Conservation (phyloP, 257 asterid species). For the Solanum acaule region DNA sequence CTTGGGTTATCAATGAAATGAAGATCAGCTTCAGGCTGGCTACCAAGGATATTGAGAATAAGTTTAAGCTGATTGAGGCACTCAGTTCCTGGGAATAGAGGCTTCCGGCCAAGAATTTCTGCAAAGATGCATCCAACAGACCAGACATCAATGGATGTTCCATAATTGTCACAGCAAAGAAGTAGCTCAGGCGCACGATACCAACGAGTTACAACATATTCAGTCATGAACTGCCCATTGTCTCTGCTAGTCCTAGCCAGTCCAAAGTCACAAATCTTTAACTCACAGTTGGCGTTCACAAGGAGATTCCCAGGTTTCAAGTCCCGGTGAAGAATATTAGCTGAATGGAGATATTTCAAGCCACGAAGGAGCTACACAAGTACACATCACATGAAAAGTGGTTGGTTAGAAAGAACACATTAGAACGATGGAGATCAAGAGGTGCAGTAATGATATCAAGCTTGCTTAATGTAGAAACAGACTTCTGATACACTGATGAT, state of each 20-base stretch:
- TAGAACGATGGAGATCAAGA: background rate
- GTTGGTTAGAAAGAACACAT: background rate
- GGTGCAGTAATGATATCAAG: background rate
- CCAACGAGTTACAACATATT: constrained; percentile 43
- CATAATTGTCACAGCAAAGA: constrained; percentile 30
- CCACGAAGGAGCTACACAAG: constrained; percentile 30
- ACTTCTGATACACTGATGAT: background rate
- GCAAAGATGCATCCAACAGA: constrained; percentile 45
- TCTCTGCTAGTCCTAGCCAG: constrained; percentile 37
- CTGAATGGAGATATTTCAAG: constrained; percentile 34
- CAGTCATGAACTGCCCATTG: constrained; percentile 41
- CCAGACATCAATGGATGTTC: constrained; percentile 37
- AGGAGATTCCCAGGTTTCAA: constrained; percentile 42
- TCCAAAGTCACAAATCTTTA: constrained; percentile 41
- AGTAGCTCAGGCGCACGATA: constrained; percentile 40
- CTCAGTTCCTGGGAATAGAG: constrained; percentile 36
- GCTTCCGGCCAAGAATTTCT: constrained; percentile 35
- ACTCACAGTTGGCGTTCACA: constrained; percentile 30
- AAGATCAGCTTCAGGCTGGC: constrained; percentile 26
- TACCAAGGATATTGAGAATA: constrained; percentile 25
- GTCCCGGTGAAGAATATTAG: constrained; percentile 41
- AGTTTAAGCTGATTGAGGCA: constrained; percentile 39
- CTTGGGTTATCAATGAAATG: constrained; percentile 28
- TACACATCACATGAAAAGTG: background rate
- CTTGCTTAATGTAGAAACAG: background rate